Percentiles rank a stretch among this genome's conserved stretches.
Evolutionary conservation across 2,329 filamentous ascomycete species (phyloP).

Genomic region (Diaporthe ilicicola): DNA sequence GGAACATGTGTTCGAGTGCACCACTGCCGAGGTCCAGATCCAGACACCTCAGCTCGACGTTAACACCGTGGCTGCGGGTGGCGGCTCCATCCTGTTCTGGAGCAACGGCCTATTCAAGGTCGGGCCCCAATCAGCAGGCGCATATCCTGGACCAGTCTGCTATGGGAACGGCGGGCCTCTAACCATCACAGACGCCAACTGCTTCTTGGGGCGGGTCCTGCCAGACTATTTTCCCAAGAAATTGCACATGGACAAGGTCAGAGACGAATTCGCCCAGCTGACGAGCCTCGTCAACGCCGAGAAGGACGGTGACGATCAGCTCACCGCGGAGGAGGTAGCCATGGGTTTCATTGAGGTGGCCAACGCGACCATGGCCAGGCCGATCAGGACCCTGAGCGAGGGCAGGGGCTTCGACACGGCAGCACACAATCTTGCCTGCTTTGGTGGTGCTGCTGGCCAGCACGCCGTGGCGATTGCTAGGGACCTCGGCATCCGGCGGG

Average conservation of each 20-base stretch:
- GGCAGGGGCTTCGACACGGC: constrained; percentile 88
- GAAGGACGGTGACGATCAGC: constrained; percentile 75
- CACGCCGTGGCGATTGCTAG: constrained; percentile 85
- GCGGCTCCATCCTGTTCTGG: constrained; percentile 82
- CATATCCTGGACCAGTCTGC: constrained; percentile 84
- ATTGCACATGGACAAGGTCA: constrained; percentile 19
- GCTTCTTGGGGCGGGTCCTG: constrained; percentile 80
- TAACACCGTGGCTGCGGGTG: constrained; percentile 87
- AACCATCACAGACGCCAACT: constrained; percentile 86
- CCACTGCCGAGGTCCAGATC: constrained; percentile 83
- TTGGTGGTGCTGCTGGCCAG: constrained; percentile 70
- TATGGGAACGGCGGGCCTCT: constrained; percentile 85
- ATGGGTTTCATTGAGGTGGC: constrained; percentile 86
- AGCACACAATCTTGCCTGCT: constrained; percentile 75
- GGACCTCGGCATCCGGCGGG: constrained; percentile 80
- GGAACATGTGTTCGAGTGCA: constrained; percentile 31
- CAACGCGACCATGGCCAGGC: constrained; percentile 86
- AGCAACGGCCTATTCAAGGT: constrained; percentile 86
- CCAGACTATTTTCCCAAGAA: constrained; percentile 81
- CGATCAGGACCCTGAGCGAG: constrained; percentile 85
- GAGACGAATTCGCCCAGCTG: constrained; percentile 41
- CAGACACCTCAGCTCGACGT: constrained; percentile 89
- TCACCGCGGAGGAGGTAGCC: constrained; percentile 81
- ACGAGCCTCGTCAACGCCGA: constrained; percentile 77
- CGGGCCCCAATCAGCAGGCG: constrained; percentile 73